phyloP scores from a whole-genome alignment of 1,139 yeast genomes.

The Nakaseomyces glabratus region DNA sequence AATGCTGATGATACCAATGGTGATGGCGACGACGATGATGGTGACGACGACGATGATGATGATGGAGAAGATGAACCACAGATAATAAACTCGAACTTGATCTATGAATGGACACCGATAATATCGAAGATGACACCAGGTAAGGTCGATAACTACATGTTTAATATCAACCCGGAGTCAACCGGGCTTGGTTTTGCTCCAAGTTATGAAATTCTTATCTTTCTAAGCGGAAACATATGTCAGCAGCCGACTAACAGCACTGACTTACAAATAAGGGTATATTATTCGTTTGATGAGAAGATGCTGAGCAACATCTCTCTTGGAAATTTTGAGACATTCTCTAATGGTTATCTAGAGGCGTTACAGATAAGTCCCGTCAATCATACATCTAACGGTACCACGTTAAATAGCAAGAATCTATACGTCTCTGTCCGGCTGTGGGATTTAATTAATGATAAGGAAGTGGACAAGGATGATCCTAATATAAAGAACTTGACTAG shows the following conservation, averaged over 20 bases:
- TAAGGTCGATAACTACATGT: constrained; percentile 19
- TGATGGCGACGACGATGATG: constrained; percentile 3
- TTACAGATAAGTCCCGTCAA: constrained; percentile 38
- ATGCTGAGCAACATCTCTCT: constrained; percentile 30
- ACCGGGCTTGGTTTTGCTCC: constrained; percentile 18
- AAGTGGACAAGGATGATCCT: constrained; percentile 27
- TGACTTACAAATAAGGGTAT: constrained; percentile 40
- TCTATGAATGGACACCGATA: constrained; percentile 28
- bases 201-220: constrained; percentile 44
- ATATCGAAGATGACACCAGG: constrained; percentile 21
- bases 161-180: constrained; percentile 17
- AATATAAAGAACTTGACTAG: constrained; percentile 26
- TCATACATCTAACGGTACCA: constrained; percentile 14
- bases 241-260: constrained; percentile 36
- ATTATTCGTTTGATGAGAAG: constrained; percentile 42
- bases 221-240: constrained; percentile 54
- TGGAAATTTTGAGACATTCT: constrained; percentile 29
- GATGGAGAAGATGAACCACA: constrained; percentile 13
- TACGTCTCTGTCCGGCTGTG: constrained; percentile 36
- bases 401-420: constrained; percentile 29
- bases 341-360: constrained; percentile 48
- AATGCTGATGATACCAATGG: no score
- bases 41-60: not conserved
- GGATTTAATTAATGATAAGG: constrained; percentile 31
- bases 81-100: constrained; percentile 15